Base-by-base conservation (phyloP, 2,329 filamentous ascomycete genomes). In the Ilyonectria robusta region DNA sequence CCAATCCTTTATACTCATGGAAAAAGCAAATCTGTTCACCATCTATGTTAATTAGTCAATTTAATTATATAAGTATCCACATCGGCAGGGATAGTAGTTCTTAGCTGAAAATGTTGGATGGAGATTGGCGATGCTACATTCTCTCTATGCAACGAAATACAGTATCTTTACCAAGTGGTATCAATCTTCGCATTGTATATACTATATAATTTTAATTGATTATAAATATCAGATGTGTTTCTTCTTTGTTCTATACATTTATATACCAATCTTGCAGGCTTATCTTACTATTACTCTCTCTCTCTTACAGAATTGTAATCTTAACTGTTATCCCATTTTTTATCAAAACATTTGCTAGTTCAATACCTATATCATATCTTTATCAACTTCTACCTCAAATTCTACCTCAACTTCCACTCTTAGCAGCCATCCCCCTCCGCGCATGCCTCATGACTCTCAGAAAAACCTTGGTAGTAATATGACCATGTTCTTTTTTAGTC, bases 381-480 rank as follows among this genome's bases (percentile, higher is more conserved):
- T 17, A 47, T 46, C 26, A 19, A 58, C 55, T 58, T 58, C 55
- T 58, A 47, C 55, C 40, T 47, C 31, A 59, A 42, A 23, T 59
- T 59, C 57, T 47, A 48, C 55, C 55, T 47, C 19, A 59, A 42
- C 44, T 59, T 59, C 57, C 13, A 51, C 57, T n/a, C 42, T 59
- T 59, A 59, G 23, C 23, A 3, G 3, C 4, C 3, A 23, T 23
- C 23, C 23, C 23, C 23, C 23, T 23, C 2, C 23, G 3, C 23
- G 3, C 3, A 23, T 23, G 4, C 23, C 23, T 23, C 4, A 23
- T 23, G 4, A 23, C 3, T 23, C 23, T 23, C 3, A 23, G 23
- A 23, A 23, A 23, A 23, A 23, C 23, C 23, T 23, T 23, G 23
- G 23, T 23, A 23, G 23, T 23, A 23, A 23, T 23, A 23, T 23